phyloP scores from a whole-genome alignment of 2,329 filamentous ascomycete species.

The Davidsoniella virescens region DNA sequence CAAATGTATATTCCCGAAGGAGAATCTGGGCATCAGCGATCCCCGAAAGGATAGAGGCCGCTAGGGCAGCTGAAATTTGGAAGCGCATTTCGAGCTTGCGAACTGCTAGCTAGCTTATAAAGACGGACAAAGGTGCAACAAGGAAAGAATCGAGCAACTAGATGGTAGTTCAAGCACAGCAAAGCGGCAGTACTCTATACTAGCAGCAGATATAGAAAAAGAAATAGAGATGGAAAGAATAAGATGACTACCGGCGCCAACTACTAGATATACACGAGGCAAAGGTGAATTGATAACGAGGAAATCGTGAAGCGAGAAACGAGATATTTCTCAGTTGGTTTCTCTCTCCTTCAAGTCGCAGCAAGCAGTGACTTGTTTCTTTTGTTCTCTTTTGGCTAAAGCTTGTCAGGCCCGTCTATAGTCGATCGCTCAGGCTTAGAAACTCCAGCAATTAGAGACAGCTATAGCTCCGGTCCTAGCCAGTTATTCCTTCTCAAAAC shows the following conservation, averaged over 20 bases:
- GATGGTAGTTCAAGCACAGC: not conserved
- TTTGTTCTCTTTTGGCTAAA: too few species aligned
- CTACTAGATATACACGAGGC: not conserved
- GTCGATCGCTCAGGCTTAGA: too few species aligned
- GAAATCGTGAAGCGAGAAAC: too few species aligned
- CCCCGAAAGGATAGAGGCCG: constrained; percentile 15
- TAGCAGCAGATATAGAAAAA: not conserved
- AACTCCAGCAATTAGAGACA: too few species aligned
- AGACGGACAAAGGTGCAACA: not conserved
- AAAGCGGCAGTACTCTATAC: not conserved
- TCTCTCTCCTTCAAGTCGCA: too few species aligned
- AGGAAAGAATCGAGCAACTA: not conserved
- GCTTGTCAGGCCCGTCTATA: too few species aligned
- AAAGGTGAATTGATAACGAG: not conserved
- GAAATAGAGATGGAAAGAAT: not conserved
- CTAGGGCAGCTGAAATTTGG: constrained; percentile 9
- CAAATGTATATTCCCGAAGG: constrained; percentile 63
- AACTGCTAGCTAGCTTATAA: not conserved
- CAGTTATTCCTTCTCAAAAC: not conserved
- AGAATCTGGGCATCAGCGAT: constrained; percentile 47
- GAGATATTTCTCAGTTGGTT: too few species aligned
- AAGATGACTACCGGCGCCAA: not conserved
- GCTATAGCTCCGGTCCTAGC: not conserved
- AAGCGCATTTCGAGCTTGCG: constrained; percentile 10
- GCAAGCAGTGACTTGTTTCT: too few species aligned